Evolutionary conservation across 2,329 filamentous ascomycete genomes (phyloP), one percentile per base, ranked within the genome.

Genomic region (Didymella pomorum): DNA sequence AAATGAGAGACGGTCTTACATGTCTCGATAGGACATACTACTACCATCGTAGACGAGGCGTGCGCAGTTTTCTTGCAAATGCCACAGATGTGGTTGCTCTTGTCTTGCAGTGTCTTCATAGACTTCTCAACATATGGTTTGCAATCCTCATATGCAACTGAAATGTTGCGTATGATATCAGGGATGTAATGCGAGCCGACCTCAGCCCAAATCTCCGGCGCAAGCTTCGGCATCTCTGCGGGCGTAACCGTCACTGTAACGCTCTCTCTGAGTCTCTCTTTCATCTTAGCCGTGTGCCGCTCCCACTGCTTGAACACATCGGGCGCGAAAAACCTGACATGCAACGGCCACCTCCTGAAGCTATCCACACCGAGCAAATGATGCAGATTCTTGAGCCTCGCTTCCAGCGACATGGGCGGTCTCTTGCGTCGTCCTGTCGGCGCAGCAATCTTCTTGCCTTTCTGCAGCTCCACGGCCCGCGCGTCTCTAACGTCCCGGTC

Each of bases 291-390:
- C 6, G 65, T 67, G 37, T 82, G 81, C 47, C 81, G 82, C 79
- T 83, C 80, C 94, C 94, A 98, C 1, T 84, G 82, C 20, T 79
- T 78, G 67, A 90, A 84, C 0, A 92, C 88, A 58, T 94, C 90
- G 3, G 81, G 78, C 2, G 83, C 82, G 66, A 97, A 94, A 76
- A 98, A 94, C 23, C 90, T 88, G 45, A 97, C 73, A 52, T 85
- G 85, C 52, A 99, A 80, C 20, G 94, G 94, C 94, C 93, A 97
- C 44, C 87, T 82, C 16, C 82, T 80, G 73, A 98, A 98, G 74
- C 91, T 95, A 2, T 86, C 84, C 2, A 93, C 90, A 0, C 89
- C 84, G 1, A 96, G 82, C 0, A 99, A 82, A 2, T 95, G 81
- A 73, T 97, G 91, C 25, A 98, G 76, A 68, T 96, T 95, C 3